Base-by-base conservation (phyloP, 2,329 filamentous ascomycete genomes). In the Epichloe sp. region DNA sequence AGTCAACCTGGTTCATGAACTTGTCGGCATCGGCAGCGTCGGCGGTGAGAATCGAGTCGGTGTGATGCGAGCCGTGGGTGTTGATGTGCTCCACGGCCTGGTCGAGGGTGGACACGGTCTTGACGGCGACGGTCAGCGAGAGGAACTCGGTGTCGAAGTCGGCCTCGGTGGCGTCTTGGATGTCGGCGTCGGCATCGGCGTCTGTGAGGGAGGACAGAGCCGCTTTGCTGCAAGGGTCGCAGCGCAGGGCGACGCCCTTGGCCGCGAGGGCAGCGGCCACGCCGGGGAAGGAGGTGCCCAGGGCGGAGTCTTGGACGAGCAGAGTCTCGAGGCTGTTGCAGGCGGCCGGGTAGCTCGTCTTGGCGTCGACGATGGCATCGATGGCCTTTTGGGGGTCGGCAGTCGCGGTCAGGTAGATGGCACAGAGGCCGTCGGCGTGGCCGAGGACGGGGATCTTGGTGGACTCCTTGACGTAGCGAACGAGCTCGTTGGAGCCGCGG, bases 311-410 rank as follows among this genome's bases (percentile, higher is more conserved):
- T 59, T 96, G 83, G 4, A 97, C 85, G 17, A 98, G 79, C 10
- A 98, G 77, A 1, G 89, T 94, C 70, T 98, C 93, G n/a, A 90
- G 71, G 42, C 86, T 83, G 71, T 98, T 98, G 75, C 93, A 98
- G 14, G 91, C 93, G 38, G 93, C 93, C 1, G 91, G 88, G 63
- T 98, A 98, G 67, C 85, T 86, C 26, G 86, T 89, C 71, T 98
- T 98, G 45, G 91, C 86, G 69, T 98, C 93, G 50, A 95, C 75
- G 46, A 97, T 73, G 50, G 95, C 85, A 55, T 80, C 80, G 19
- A 79, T 77, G 12, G 88, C 87, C 69, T 87, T 83, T 43, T 76
- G 71, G 40, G 75, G 68, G 59, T 94, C 84, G 46, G 87, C 90
- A 52, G 88, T 86, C 11, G 76, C 74, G 60, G 93, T 86, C 48